phyloP scores from a whole-genome alignment of 2,329 filamentous ascomycete genomes.

The Metarhizium anisopliae region DNA sequence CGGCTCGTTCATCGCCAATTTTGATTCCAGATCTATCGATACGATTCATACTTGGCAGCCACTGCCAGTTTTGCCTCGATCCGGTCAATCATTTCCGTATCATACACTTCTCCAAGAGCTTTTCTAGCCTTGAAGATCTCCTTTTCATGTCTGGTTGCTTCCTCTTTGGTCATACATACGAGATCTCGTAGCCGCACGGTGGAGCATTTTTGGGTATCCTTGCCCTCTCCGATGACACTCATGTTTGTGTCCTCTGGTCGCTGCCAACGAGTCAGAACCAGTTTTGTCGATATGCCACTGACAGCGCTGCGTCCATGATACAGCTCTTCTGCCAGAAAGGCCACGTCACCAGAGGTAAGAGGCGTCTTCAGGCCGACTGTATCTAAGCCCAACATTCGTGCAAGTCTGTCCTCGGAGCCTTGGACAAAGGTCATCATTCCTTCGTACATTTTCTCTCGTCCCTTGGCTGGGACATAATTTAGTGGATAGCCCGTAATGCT shows the following conservation, averaged over 20 bases:
- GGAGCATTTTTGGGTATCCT: conserved; percentile 71
- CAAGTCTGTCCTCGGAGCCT: conserved; percentile 67
- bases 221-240: conserved; percentile 50
- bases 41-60: conserved; percentile 51
- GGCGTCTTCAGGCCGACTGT: conserved; percentile 67
- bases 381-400: conserved; percentile 30
- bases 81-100: conserved; percentile 51
- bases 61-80: conserved; percentile 62
- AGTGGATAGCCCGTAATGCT: conserved; percentile 74
- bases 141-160: conserved; percentile 71
- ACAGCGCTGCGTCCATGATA: conserved; percentile 76
- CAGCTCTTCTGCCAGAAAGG: conserved; percentile 83
- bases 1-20: background rate
- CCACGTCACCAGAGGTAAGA: conserved; percentile 69
- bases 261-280: conserved; percentile 75
- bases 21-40: conserved; percentile 23
- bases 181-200: conserved; percentile 59
- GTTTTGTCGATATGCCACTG: conserved; percentile 69
- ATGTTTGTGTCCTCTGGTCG: conserved; percentile 52
- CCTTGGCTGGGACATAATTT: conserved; percentile 74
- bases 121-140: conserved; percentile 65
- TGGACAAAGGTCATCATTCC: conserved; percentile 69
- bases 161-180: conserved; percentile 90
- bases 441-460: conserved; percentile 86
- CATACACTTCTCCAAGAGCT: conserved; percentile 64